These are phyloP conservation scores for Apiospora koreana DNA, from an alignment of 2,329 filamentous ascomycete genomes.

Conservation along the genomic window DNA sequence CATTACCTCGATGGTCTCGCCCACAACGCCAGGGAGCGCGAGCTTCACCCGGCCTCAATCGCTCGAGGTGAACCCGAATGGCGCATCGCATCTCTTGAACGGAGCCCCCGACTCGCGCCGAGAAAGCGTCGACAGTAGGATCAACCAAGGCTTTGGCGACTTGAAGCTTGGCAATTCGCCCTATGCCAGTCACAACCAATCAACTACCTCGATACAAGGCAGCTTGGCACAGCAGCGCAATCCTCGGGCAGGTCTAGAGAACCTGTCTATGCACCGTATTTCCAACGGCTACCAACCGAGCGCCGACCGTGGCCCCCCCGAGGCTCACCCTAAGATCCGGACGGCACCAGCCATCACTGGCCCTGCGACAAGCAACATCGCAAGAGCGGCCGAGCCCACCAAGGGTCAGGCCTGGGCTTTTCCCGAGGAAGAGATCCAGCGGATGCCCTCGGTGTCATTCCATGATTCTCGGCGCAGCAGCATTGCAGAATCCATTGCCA, in stretches of 20 bases:
- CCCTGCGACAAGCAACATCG: constrained; percentile 64
- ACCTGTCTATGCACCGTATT: constrained; percentile 57
- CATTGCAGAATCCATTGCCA: constrained; percentile 75
- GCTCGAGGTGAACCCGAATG: constrained; percentile 39
- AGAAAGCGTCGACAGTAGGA: constrained; percentile 78
- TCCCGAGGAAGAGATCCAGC: constrained; percentile 68
- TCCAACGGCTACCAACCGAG: constrained; percentile 66
- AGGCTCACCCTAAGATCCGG: constrained; percentile 53
- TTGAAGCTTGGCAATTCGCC: constrained; percentile 70
- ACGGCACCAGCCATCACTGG: constrained; percentile 78
- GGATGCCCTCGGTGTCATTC: constrained; percentile 27
- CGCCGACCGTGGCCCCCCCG: constrained; percentile 57
- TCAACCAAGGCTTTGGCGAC: constrained; percentile 71
- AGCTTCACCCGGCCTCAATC: constrained; percentile 47
- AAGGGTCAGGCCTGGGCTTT: constrained; percentile 86
- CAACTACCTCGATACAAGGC: constrained; percentile 73
- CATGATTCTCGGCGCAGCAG: constrained; percentile 72
- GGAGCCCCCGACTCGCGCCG: constrained; percentile 58
- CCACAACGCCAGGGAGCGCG: constrained; percentile 49
- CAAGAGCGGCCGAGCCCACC: constrained; percentile 73
- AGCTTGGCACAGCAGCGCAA: constrained; percentile 68
- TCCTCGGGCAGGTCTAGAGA: constrained; percentile 53
- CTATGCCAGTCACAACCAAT: constrained; percentile 76
- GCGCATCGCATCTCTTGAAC: constrained; percentile 35
- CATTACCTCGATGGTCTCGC: constrained; percentile 66